Evolutionary conservation across 148 eudicot genomes (phyloP).

Genomic region (Euryodendron excelsum): DNA sequence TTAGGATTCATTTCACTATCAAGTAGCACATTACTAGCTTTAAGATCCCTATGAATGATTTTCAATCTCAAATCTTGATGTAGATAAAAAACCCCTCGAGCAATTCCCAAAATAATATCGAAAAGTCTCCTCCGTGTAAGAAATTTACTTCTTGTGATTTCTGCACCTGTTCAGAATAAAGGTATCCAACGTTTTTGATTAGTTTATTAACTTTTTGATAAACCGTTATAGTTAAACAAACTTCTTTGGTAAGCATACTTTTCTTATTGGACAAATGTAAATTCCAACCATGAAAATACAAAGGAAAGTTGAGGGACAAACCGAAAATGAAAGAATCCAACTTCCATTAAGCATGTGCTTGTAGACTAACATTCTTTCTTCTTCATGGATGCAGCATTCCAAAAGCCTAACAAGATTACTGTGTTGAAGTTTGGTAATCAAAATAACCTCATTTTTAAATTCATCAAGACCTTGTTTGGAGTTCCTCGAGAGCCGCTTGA

Average conservation of each 20-base stretch:
- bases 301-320: not conserved
- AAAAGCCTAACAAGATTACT: slow-evolving; percentile 13
- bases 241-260: not conserved
- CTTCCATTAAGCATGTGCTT: no score
- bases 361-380: no score
- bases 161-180: not conserved
- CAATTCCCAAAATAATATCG: no score
- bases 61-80: no score
- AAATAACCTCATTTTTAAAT: no score
- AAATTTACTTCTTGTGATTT: not conserved
- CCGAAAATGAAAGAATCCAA: slow-evolving; percentile 15
- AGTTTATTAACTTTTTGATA: no score
- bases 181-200: no score
- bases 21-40: slow-evolving; percentile 4
- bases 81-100: no score
- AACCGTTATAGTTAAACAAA: not conserved
- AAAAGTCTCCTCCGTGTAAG: no score
- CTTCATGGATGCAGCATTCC: slow-evolving; percentile 10
- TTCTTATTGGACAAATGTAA: not conserved
- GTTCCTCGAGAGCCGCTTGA: not conserved
- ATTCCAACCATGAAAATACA: not conserved
- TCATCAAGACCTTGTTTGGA: slow-evolving; percentile 19
- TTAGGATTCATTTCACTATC: slow-evolving; percentile 4
- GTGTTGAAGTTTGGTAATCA: no score
- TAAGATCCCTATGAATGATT: no score